Evolutionary conservation across 345 rosid genomes (phyloP), one percentile per base, ranked within the genome.

Genomic region (Sonneratia caseolaris): DNA sequence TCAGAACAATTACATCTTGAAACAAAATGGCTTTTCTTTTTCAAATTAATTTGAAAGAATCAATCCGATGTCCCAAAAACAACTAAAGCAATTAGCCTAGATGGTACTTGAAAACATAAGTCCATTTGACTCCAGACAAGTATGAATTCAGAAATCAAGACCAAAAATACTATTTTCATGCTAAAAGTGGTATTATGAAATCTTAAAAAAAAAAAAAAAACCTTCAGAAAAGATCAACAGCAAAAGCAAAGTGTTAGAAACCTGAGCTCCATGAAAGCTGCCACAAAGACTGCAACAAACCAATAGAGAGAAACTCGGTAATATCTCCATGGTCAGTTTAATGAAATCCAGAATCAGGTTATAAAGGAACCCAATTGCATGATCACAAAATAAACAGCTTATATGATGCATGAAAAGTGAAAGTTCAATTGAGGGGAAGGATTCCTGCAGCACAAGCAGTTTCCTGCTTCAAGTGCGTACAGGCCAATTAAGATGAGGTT

Each of bases 281-380:
- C 66, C 37, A 27, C 66, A 62, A 35, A 12, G 38, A 62, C 66
- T 62, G 66, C 66, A 62, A 62, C 37, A 62, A 62, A 62, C 66
- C 66, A 62, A 10, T 62, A 35, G 14, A 57, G 66, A 62, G 38
- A 62, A 62, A 27, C 66, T 24, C 11, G 66, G 37, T 35, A 35
- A 62, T 62, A 62, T 27, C 66, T 12, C 37, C 38, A 22, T 3
- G 6, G 19, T 62, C 66, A 62, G 38, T 62, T 62, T 10, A 24
- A 19, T 19, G 36, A 59, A 22, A 22, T 10, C 22, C 32, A 10
- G 5, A 27, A 35, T 12, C 6, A 62, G 18, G 19, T 62, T 32
- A 32, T 4, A 57, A 62, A 35, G 37, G 9, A 62, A 35, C 37
- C 37, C 38, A 13, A 10, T 22, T 32, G 66, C 37, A 62, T 6